Conservation (phyloP, 2,329 filamentous ascomycete genomes). For the Aaosphaeria arxii region DNA sequence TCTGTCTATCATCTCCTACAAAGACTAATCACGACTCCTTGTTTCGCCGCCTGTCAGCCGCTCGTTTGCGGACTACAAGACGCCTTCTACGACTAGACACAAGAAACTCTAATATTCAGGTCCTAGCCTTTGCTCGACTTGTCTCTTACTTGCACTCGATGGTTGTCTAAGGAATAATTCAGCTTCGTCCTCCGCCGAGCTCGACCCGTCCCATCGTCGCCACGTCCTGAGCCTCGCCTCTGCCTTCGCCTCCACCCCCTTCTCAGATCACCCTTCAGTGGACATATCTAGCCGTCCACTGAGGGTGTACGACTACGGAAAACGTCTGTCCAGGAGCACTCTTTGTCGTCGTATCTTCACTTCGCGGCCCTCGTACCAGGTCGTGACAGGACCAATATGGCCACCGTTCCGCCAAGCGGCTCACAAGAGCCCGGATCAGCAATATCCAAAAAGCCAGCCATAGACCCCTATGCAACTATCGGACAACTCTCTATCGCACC, state of each 20-base stretch:
- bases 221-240: slow-evolving; percentile 15
- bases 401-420: slow-evolving; percentile 20
- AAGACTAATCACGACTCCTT: slow-evolving; percentile 5
- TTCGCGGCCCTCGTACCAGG: no score
- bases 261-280: slow-evolving; percentile 6
- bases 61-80: background rate
- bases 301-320: slow-evolving; percentile 1
- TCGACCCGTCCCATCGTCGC: slow-evolving; percentile 5
- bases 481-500: slow-evolving; percentile 62
- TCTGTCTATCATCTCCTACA: background rate
- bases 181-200: no score
- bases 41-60: slow-evolving; percentile 14
- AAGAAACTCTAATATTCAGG: no score
- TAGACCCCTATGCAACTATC: slow-evolving; percentile 43
- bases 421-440: slow-evolving; percentile 17
- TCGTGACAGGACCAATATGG: slow-evolving; percentile 20
- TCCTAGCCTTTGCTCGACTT: no score
- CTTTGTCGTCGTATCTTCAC: background rate
- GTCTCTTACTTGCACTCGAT: no score
- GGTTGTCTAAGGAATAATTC: no score
- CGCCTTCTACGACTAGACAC: no score
- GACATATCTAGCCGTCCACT: slow-evolving; percentile 5
- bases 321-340: no score
- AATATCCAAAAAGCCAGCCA: slow-evolving; percentile 16
- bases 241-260: slow-evolving; percentile 9